Percentiles rank a stretch among this genome's conserved stretches.
Conservation (phyloP, 129 eudicot genomes). For the Centaurea solstitialis region DNA sequence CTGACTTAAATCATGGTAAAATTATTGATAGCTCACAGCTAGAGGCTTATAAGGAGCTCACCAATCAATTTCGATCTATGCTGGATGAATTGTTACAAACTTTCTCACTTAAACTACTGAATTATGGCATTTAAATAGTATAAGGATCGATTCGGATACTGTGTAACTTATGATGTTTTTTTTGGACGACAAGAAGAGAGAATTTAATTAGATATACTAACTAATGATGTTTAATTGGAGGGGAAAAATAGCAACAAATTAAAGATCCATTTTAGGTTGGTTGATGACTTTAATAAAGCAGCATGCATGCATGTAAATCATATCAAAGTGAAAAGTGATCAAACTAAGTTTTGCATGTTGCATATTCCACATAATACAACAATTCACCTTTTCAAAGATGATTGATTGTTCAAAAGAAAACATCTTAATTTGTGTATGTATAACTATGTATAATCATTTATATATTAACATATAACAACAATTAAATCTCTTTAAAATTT, state of each 20-base stretch:
- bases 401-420: not conserved
- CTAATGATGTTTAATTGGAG: constrained; percentile 19
- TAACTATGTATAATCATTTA: not conserved
- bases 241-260: constrained; percentile 13
- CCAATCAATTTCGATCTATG: too few relatives aligned
- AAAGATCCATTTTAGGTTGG: constrained; percentile 18
- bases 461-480: not conserved
- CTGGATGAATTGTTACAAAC: too few relatives aligned
- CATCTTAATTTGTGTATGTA: not conserved
- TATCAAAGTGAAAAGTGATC: constrained; percentile 8
- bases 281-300: constrained; percentile 28
- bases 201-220: too few relatives aligned
- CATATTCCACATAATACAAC: constrained; percentile 1
- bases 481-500: not conserved
- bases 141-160: too few relatives aligned
- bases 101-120: too few relatives aligned
- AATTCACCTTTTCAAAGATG: not conserved
- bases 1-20: too few relatives aligned
- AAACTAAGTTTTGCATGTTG: constrained; percentile 17
- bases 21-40: too few relatives aligned
- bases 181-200: too few relatives aligned
- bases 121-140: too few relatives aligned
- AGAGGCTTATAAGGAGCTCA: too few relatives aligned
- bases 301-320: constrained; percentile 11
- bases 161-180: constrained; percentile 4